Percentiles rank a stretch among this genome's conserved stretches.
These are phyloP conservation scores for Aquilaria agallochum DNA, from an alignment of 441 rosid species.

Conservation along the genomic window DNA sequence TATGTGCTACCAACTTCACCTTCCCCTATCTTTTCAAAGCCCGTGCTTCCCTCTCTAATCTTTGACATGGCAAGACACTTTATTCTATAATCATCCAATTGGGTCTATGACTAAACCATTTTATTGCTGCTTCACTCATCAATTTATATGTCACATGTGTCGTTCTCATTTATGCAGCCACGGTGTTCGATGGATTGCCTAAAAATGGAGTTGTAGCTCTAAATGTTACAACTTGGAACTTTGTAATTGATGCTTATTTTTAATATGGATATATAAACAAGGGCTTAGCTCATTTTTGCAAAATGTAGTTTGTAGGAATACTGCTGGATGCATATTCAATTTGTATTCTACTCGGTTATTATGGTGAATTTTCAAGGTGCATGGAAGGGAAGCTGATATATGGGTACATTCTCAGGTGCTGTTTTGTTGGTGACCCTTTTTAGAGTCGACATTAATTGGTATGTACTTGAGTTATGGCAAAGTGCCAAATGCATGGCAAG, in stretches of 20 bases:
- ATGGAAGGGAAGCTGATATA: slow-evolving; percentile 54
- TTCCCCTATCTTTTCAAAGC: slow-evolving; percentile 81
- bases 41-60: slow-evolving; percentile 47
- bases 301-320: slow-evolving; percentile 48
- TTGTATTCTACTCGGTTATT: slow-evolving; percentile 45
- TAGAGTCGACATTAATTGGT: slow-evolving; percentile 56
- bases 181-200: slow-evolving; percentile 62
- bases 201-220: slow-evolving; percentile 17
- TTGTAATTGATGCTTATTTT: slow-evolving; percentile 58
- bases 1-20: slow-evolving; percentile 34
- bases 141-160: slow-evolving; percentile 57
- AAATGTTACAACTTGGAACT: slow-evolving; percentile 72
- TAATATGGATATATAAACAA: slow-evolving; percentile 33
- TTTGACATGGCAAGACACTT: slow-evolving; percentile 48
- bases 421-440: slow-evolving; percentile 38
- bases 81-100: slow-evolving; percentile 44
- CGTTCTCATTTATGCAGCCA: slow-evolving; percentile 41
- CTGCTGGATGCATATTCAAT: slow-evolving; percentile 68
- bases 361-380: slow-evolving; percentile 32
- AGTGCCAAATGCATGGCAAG: slow-evolving; percentile 38
- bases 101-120: slow-evolving; percentile 48
- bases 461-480: slow-evolving; percentile 42
- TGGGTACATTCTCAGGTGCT: slow-evolving; percentile 46
- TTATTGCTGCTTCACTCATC: slow-evolving; percentile 53
- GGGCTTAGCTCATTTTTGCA: slow-evolving; percentile 44